phyloP scores from a whole-genome alignment of 2,329 filamentous ascomycete species.

The Tolypocladium ophioglossoides region DNA sequence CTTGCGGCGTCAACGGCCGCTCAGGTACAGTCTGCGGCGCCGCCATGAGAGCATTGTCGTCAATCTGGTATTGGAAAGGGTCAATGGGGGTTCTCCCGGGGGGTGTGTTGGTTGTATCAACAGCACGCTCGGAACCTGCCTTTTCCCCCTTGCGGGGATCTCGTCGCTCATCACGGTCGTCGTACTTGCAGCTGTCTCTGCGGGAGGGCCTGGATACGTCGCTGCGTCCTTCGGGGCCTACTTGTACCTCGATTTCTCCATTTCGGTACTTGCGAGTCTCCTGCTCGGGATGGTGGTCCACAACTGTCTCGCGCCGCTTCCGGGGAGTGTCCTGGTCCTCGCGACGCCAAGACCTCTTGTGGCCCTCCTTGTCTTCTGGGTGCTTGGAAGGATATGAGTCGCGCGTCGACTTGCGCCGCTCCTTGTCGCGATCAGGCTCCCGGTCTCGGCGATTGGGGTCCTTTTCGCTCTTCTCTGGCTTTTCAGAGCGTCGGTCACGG shows the following conservation, averaged over 20 bases:
- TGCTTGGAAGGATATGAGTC: slow-evolving; percentile 18
- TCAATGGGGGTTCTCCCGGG: slow-evolving; percentile 29
- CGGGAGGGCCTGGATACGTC: slow-evolving; percentile 12
- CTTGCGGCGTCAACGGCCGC: slow-evolving; percentile 35
- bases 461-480: slow-evolving; percentile 6
- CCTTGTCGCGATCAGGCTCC: slow-evolving; percentile 12
- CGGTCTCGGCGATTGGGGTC: slow-evolving; percentile 10
- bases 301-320: slow-evolving; percentile 17
- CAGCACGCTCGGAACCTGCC: slow-evolving; percentile 14
- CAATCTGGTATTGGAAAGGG: slow-evolving; percentile 49
- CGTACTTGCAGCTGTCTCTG: slow-evolving; percentile 12
- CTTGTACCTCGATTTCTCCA: slow-evolving; percentile 16
- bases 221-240: slow-evolving; percentile 17
- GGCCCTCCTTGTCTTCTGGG: slow-evolving; percentile 17
- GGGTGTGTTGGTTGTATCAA: slow-evolving; percentile 13
- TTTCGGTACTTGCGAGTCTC: slow-evolving; percentile 11
- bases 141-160: slow-evolving; percentile 15
- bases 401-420: slow-evolving; percentile 17
- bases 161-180: slow-evolving; percentile 16
- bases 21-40: slow-evolving; percentile 5
- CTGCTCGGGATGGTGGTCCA: slow-evolving; percentile 12
- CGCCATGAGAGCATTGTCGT: slow-evolving; percentile 28
- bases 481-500: slow-evolving; percentile 6
- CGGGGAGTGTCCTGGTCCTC: slow-evolving; percentile 20
- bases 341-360: slow-evolving; percentile 18